These are phyloP conservation scores for Candida bentonensis DNA, from an alignment of 805 yeast species.

Conservation along the genomic window DNA sequence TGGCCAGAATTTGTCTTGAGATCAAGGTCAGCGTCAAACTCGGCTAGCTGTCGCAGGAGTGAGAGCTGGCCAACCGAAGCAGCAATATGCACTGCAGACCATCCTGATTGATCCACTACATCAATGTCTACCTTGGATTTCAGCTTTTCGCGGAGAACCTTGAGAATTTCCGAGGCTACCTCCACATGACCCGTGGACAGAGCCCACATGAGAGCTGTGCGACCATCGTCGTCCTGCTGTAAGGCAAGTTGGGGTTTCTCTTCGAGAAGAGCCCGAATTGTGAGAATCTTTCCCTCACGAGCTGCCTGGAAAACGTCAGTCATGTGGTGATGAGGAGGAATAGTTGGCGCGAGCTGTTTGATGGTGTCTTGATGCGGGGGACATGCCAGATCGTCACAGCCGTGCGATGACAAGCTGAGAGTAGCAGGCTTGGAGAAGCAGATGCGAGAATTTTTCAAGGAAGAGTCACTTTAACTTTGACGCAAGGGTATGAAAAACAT, in stretches of 20 bases:
- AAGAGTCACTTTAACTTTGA: too few relatives aligned
- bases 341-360: too few relatives aligned
- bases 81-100: constrained; percentile 83
- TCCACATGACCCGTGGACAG: constrained; percentile 45
- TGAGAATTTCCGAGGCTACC: constrained; percentile 33
- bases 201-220: constrained; percentile 87
- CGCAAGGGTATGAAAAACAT: too few relatives aligned
- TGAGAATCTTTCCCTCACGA: constrained; percentile 39
- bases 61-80: constrained; percentile 51
- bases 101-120: constrained; percentile 63
- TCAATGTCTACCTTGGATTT: constrained; percentile 40
- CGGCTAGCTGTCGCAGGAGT: background rate
- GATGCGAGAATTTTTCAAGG: too few relatives aligned
- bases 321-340: too few relatives aligned
- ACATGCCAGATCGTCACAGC: too few relatives aligned
- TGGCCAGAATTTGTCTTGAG: constrained; percentile 52
- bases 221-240: constrained; percentile 50
- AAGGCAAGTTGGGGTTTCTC: constrained; percentile 35
- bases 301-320: too few relatives aligned
- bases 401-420: too few relatives aligned
- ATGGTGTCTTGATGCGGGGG: too few relatives aligned
- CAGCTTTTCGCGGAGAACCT: constrained; percentile 19
- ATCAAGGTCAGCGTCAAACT: constrained; percentile 35
- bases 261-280: constrained; percentile 37
- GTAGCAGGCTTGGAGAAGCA: too few relatives aligned